Conservation (phyloP, 2,329 filamentous ascomycete genomes). For the Ambrosiella xylebori region DNA sequence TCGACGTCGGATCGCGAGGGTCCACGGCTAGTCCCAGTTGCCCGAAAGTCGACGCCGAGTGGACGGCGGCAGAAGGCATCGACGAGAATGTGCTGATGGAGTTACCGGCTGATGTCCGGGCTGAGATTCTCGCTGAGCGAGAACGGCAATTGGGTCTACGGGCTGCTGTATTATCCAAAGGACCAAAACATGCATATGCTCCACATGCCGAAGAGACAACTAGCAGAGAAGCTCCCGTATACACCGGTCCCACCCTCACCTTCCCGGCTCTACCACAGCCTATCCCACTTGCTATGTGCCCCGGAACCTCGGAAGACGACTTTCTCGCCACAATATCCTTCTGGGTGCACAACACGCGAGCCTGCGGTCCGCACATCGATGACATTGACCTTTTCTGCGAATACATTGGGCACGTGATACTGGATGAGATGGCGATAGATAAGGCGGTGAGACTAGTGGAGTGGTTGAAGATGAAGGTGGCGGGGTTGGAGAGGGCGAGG, state of each 20-base stretch:
- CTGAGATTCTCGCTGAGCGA: slow-evolving; percentile 64
- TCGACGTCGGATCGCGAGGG: background rate
- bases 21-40: slow-evolving; percentile 5
- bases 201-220: no score
- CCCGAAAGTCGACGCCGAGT: background rate
- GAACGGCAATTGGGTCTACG: slow-evolving; percentile 24
- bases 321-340: slow-evolving; percentile 55
- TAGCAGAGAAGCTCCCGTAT: no score
- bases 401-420: slow-evolving; percentile 56
- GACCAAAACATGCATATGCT: background rate
- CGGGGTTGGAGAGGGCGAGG: background rate
- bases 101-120: slow-evolving; percentile 62
- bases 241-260: slow-evolving; percentile 20
- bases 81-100: slow-evolving; percentile 64
- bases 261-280: slow-evolving; percentile 32
- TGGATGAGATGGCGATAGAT: slow-evolving; percentile 58
- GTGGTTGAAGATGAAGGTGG: slow-evolving; percentile 45
- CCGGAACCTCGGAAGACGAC: slow-evolving; percentile 32
- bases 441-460: slow-evolving; percentile 54
- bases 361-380: slow-evolving; percentile 54
- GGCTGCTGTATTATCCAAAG: slow-evolving; percentile 18
- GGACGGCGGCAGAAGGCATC: slow-evolving; percentile 7
- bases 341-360: slow-evolving; percentile 57
- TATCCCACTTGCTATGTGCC: slow-evolving; percentile 28
- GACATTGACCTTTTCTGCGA: slow-evolving; percentile 59